Evolutionary conservation across 73 alveolate species (phyloP).

Genomic region (Tetrahymena malaccensis): DNA sequence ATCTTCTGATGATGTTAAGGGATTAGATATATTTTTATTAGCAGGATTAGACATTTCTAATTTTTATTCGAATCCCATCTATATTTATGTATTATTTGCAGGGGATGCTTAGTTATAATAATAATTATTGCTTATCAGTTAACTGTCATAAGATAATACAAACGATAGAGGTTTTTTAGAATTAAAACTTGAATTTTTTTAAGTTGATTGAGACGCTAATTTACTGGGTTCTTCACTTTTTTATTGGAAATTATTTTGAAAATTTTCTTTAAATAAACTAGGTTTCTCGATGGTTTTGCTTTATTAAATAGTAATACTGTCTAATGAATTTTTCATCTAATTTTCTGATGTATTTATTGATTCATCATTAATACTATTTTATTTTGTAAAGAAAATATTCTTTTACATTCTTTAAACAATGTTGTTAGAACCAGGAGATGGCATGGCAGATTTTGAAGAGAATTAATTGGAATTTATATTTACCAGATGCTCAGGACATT

Average conservation of each 20-base stretch:
- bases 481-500: neutral
- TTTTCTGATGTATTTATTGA: neutral
- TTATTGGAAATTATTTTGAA: neutral
- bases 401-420: neutral
- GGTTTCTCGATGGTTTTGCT: neutral
- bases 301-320: neutral
- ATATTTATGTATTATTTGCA: neutral
- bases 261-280: neutral
- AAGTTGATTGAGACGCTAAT: neutral
- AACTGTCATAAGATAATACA: neutral
- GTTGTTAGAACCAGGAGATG: neutral
- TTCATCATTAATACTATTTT: neutral
- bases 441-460: neutral
- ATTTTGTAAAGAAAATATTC: neutral
- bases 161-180: neutral
- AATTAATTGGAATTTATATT: neutral
- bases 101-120: neutral
- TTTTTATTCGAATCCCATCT: neutral
- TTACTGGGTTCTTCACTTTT: neutral
- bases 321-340: neutral
- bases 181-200: neutral
- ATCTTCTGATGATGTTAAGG: neutral
- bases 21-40: neutral
- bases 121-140: neutral
- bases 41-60: neutral